Base-by-base conservation (phyloP, 129 eudicot species). In the Dittrichia graveolens region DNA sequence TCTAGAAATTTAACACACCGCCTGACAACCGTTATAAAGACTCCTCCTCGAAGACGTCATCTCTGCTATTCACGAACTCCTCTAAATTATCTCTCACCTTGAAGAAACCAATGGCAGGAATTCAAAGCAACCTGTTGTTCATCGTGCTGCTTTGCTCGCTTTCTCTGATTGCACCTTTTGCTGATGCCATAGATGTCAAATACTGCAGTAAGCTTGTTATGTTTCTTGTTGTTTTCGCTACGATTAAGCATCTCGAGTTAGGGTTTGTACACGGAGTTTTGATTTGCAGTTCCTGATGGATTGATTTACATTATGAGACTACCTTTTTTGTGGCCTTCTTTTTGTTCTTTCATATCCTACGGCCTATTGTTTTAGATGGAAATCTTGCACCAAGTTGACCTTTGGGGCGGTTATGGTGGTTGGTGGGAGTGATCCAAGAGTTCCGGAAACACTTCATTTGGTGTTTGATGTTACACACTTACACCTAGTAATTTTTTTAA, bases 121-220 rank as follows among this genome's bases (percentile, higher is more conserved):
- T 64, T 61, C 80, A 62, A 62, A 64, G 60, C 65, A 72, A 59
- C 37, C 18, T 72, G 44, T 68, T 72, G 44, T 68, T 84, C 13
- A 11, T 50, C 48, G 35, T 79, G 42, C 59, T 84, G 37, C 46
- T 77, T 3, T 52, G 69, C 72, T 67, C 80, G 8, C 4, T 80
- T 5, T 77, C 34, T 56, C 71, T 83, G 4, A 10, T 87, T 42
- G 49, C 77, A 1, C 75, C 75, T 14, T 67, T 66, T 18, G 50
- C 72, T 71, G 66, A 74, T 6, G 86, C 94, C 73, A 80, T 73
- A 44, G 82, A 82, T 41, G 79, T 85, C 53, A 69, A 81, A 39
- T 87, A 79, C 73, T 87, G 94, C 84, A 75, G 94, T 87, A 62
- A 53, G 82, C 74, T 50, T n/a, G 8, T 8, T 43, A 14, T 1